Evolutionary conservation across 1,284 basidiomycete genomes (phyloP).

Genomic region (Erythrobasidium hasegawianum): DNA sequence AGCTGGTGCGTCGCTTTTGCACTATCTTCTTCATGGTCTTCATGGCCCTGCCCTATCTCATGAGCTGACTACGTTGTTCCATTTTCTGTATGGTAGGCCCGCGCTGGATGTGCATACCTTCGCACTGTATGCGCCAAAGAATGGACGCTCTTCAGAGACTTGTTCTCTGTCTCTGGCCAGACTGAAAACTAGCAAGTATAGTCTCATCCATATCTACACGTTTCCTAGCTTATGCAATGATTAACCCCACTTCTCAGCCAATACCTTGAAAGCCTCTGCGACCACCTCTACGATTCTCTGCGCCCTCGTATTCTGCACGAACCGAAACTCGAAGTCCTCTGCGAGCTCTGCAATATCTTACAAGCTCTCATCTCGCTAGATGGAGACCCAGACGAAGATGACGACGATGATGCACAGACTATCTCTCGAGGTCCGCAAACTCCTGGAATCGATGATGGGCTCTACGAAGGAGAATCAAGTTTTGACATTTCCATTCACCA

Average conservation of each 20-base stretch:
- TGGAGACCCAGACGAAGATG: constrained; percentile 50
- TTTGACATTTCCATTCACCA: constrained; percentile 6
- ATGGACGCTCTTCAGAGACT: constrained; percentile 73
- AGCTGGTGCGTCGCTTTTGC: constrained; percentile 61
- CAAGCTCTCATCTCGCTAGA: constrained; percentile 86
- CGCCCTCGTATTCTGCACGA: constrained; percentile 90
- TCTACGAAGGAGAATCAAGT: constrained; percentile 2
- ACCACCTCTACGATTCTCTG: constrained; percentile 86
- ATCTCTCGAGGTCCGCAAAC: background rate
- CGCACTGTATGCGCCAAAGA: constrained; percentile 85
- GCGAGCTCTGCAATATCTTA: constrained; percentile 87
- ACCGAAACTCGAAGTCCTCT: constrained; percentile 73
- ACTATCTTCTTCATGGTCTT: no score
- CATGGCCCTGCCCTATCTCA: no score
- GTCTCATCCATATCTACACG: constrained; percentile 47
- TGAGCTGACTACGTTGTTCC: constrained; percentile 1
- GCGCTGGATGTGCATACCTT: constrained; percentile 81
- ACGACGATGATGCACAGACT: constrained; percentile 39
- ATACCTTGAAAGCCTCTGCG: constrained; percentile 83
- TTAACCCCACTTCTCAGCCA: constrained; percentile 55
- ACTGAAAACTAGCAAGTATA: constrained; percentile 67
- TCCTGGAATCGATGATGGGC: background rate
- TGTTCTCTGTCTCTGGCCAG: constrained; percentile 75
- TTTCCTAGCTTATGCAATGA: constrained; percentile 40
- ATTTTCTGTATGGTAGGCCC: constrained; percentile 57